Conservation (phyloP, 2,329 filamentous ascomycete genomes). For the Monosporascus sp. region DNA sequence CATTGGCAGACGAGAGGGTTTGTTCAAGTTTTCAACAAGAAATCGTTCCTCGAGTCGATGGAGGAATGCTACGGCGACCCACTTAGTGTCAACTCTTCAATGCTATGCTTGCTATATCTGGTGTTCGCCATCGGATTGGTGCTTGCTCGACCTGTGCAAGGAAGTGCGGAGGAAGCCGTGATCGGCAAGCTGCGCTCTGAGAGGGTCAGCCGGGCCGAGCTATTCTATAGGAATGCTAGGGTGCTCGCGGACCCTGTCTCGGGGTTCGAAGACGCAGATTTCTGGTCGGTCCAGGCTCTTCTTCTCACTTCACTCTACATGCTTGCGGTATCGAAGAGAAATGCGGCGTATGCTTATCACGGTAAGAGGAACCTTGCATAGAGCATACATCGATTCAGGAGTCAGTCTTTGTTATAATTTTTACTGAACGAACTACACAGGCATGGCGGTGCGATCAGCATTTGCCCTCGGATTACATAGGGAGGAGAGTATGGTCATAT, state of each 20-base stretch:
- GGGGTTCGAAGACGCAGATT: constrained; percentile 56
- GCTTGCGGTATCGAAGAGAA: constrained; percentile 55
- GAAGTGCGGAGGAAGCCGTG: constrained; percentile 42
- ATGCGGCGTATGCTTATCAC: constrained; percentile 57
- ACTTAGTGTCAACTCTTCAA: constrained; percentile 41
- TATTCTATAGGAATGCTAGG: constrained; percentile 57
- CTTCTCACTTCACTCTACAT: constrained; percentile 60
- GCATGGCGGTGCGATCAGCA: constrained; percentile 59
- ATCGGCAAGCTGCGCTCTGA: constrained; percentile 46
- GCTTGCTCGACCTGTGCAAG: constrained; percentile 47
- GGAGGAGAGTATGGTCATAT: constrained; percentile 52
- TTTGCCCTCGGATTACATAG: constrained; percentile 58
- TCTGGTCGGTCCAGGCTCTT: constrained; percentile 61
- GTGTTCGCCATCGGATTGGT: constrained; percentile 59
- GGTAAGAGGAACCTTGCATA: constrained; percentile 34
- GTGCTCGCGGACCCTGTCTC: constrained; percentile 39
- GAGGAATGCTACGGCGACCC: constrained; percentile 51
- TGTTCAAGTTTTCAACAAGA: constrained; percentile 53
- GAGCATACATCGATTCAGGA: neutral
- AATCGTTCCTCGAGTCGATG: constrained; percentile 42
- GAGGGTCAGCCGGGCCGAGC: constrained; percentile 49
- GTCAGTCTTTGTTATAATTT: neutral
- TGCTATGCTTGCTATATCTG: constrained; percentile 56
- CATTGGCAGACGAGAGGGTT: constrained; percentile 50
- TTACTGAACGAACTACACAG: constrained; percentile 28